These are phyloP conservation scores for Alternaria ethzedia DNA, from an alignment of 2,329 filamentous ascomycete genomes.

Conservation along the genomic window DNA sequence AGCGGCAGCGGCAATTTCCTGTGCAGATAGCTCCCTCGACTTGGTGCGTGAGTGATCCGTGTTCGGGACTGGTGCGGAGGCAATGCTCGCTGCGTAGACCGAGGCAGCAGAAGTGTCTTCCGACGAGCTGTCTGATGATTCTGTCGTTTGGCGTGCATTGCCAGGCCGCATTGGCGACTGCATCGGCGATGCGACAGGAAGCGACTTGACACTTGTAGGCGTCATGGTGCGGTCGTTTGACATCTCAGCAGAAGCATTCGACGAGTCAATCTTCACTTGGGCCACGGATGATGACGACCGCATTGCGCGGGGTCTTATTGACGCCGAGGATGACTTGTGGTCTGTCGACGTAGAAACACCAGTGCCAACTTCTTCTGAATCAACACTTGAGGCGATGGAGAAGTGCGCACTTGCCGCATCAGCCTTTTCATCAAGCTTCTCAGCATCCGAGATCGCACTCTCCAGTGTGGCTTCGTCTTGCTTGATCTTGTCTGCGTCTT, in stretches of 20 bases:
- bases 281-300: conserved; percentile 67
- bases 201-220: conserved; percentile 69
- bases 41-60: conserved; percentile 14
- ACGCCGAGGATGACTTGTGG: conserved; percentile 16
- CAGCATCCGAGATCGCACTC: conserved; percentile 20
- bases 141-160: conserved; percentile 11
- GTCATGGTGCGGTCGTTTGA: conserved; percentile 61
- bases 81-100: conserved; percentile 19
- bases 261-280: conserved; percentile 71
- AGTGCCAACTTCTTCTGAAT: conserved; percentile 23
- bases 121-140: conserved; percentile 17
- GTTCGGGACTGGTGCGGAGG: conserved; percentile 12
- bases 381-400: conserved; percentile 27
- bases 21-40: conserved; percentile 28
- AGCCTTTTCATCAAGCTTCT: conserved; percentile 28
- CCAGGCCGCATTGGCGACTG: conserved; percentile 55
- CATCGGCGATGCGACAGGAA: conserved; percentile 62
- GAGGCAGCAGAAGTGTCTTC: conserved; percentile 36
- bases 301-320: conserved; percentile 59
- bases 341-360: conserved; percentile 36
- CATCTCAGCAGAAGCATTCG: conserved; percentile 65
- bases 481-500: conserved; percentile 19
- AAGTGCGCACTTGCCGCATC: conserved; percentile 30
- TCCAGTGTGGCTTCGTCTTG: conserved; percentile 21
- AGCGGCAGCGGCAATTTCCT: conserved; percentile 30